phyloP scores from a whole-genome alignment of 31 red algal species.

The Endocladia muricata region DNA sequence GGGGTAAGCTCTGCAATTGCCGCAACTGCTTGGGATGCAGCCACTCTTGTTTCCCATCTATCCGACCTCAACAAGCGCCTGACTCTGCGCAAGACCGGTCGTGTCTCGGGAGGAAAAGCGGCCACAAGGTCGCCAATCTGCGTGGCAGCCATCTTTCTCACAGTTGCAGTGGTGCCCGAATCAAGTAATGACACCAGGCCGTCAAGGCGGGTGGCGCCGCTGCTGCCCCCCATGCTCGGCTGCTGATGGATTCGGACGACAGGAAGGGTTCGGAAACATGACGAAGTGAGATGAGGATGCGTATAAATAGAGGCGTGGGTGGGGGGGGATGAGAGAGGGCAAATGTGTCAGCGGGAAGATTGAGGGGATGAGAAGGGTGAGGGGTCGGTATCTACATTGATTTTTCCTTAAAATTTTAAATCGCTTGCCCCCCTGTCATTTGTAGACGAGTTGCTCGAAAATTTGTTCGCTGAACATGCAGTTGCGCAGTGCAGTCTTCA shows the following conservation, averaged over 20 bases:
- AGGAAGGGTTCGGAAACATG: background rate
- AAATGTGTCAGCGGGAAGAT: too few species aligned
- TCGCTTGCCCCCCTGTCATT: too few species aligned
- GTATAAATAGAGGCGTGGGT: slow-evolving; percentile 1
- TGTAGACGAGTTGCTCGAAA: too few species aligned
- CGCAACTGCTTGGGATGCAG: slow-evolving; percentile 63
- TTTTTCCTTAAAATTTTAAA: too few species aligned
- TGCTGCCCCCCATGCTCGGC: slow-evolving; percentile 44
- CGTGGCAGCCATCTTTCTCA: slow-evolving; percentile 81
- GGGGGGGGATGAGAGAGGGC: background rate
- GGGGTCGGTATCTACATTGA: too few species aligned
- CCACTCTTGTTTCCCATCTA: slow-evolving; percentile 83
- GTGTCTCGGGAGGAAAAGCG: slow-evolving; percentile 61
- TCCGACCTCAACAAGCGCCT: slow-evolving; percentile 52
- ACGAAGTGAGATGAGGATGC: background rate
- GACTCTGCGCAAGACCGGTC: slow-evolving; percentile 63
- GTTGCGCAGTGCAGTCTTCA: too few species aligned
- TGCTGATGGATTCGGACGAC: slow-evolving; percentile 9
- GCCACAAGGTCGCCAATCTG: slow-evolving; percentile 86
- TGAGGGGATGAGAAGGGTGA: too few species aligned
- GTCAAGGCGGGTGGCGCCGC: slow-evolving; percentile 74
- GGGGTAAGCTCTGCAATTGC: slow-evolving; percentile 64
- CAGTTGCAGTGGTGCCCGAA: slow-evolving; percentile 50
- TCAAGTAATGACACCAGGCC: slow-evolving; percentile 75
- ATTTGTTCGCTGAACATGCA: too few species aligned